A percentile compares a stretch with the other conserved stretches of the same genome.
These are phyloP conservation scores for Dalechampia spathulata DNA, from an alignment of 441 rosid genomes.

Conservation along the genomic window DNA sequence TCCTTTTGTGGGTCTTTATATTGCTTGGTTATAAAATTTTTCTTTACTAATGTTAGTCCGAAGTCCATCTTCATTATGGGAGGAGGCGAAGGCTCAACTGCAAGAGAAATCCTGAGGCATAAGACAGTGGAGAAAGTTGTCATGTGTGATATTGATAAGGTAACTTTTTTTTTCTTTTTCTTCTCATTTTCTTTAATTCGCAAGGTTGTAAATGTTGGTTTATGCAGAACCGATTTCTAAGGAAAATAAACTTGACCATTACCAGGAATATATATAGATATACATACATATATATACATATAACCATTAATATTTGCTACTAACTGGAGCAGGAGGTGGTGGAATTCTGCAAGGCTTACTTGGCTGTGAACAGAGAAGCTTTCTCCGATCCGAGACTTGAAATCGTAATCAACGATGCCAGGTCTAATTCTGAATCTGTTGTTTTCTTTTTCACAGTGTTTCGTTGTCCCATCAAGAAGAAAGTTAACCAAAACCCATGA, in stretches of 20 bases:
- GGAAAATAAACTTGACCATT: no score
- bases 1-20: neutral
- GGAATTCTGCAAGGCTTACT: constrained; percentile 48
- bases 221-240: no score
- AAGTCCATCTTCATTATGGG: constrained; percentile 49
- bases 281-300: no score
- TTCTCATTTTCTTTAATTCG: no score
- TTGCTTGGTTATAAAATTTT: neutral
- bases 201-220: no score
- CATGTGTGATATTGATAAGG: constrained; percentile 71
- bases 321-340: constrained; percentile 46
- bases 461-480: neutral
- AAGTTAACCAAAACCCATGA: neutral
- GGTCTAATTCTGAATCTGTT: constrained; percentile 15
- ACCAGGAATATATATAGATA: no score
- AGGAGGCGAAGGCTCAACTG: constrained; percentile 71
- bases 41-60: constrained; percentile 20
- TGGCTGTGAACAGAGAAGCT: constrained; percentile 44
- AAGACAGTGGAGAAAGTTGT: constrained; percentile 35
- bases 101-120: constrained; percentile 55
- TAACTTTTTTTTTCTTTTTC: neutral
- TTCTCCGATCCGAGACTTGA: constrained; percentile 43
- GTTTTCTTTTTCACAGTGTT: neutral
- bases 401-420: constrained; percentile 54
- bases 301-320: no score